Evolutionary conservation across 1,139 yeast species (phyloP), one percentile per base, ranked within the genome.

Genomic region (Kodamaea plutei): DNA sequence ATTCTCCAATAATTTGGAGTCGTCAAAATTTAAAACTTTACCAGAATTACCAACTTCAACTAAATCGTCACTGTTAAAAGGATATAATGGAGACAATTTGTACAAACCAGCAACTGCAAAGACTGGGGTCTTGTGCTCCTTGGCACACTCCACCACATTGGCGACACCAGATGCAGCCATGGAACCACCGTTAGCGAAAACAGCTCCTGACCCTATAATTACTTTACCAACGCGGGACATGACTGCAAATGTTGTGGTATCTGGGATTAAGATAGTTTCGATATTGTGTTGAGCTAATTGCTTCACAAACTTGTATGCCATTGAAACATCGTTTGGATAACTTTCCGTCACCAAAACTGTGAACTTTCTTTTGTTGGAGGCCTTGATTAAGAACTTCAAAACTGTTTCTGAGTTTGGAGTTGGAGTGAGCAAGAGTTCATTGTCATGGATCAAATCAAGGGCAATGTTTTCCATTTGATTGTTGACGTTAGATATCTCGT

Each of bases 171-270:
- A 78, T 14, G 84, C 76, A 2, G 95, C 78, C 36, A 88, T 75
- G 43, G 96, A 82, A 7, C 98, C 97, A 36, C 99, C 99, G 52
- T 93, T 91, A 34, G 95, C 95, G 54, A 87, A 83, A 6, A 93
- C 96, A 0, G 95, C 79, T 43, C 85, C 76, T 1, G 97, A 81
- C 14, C 97, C 96, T 39, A 93, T 76, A 39, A 91, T 77, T 16
- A 93, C 98, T 56, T 93, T 93, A 28, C 97, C 96, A 3, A 93
- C 98, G 41, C 96, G 69, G 29, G 96, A 84, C 98, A 93, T 93
- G 29, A 93, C 84, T 0, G 98, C 97, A 57, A 83, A 87, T 0
- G 83, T 88, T 16, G 95, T 83, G 4, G 94, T 74, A 52, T 93
- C 99, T 0, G 98, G 97, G 28, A 93, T 84, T 33, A 93, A 73